Evolutionary conservation across 1,284 basidiomycete genomes (phyloP).

Genomic region (Mycena citricolor): DNA sequence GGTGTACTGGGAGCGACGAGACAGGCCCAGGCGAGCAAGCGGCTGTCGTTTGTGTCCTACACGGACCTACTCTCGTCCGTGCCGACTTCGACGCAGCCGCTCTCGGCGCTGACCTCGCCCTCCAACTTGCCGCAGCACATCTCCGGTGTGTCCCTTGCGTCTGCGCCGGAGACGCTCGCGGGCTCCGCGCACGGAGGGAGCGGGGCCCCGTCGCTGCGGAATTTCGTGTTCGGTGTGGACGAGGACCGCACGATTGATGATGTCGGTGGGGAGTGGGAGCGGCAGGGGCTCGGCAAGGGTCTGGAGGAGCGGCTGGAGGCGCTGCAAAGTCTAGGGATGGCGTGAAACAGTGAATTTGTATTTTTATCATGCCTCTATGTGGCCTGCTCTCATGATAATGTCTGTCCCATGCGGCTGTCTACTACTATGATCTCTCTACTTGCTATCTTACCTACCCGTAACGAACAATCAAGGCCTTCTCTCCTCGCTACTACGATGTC

Average conservation of each 20-base stretch:
- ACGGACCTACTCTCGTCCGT: constrained; percentile 78
- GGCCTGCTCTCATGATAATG: too few relatives aligned
- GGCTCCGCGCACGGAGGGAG: constrained; percentile 18
- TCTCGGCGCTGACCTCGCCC: constrained; percentile 68
- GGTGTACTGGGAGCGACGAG: too few relatives aligned
- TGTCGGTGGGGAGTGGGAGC: constrained; percentile 77
- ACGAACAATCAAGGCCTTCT: too few relatives aligned
- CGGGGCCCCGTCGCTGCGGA: constrained; percentile 25
- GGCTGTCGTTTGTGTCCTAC: constrained; percentile 84
- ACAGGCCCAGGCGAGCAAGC: constrained; percentile 49
- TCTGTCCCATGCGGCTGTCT: too few relatives aligned
- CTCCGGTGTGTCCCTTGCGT: constrained; percentile 41
- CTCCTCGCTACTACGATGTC: too few relatives aligned
- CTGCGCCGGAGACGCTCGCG: background rate
- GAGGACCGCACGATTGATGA: constrained; percentile 49
- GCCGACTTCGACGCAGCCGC: constrained; percentile 67
- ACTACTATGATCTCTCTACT: too few relatives aligned
- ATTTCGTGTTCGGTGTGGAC: constrained; percentile 33
- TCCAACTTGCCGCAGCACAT: constrained; percentile 67
- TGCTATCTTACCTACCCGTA: too few relatives aligned
- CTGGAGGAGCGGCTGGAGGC: constrained; percentile 76
- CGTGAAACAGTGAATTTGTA: too few relatives aligned
- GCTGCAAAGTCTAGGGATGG: constrained; percentile 22
- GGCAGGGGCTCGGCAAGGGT: constrained; percentile 77
- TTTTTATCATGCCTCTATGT: too few relatives aligned